These are phyloP conservation scores for Candida parachauliodes DNA, from an alignment of 805 yeast genomes.

Conservation along the genomic window DNA sequence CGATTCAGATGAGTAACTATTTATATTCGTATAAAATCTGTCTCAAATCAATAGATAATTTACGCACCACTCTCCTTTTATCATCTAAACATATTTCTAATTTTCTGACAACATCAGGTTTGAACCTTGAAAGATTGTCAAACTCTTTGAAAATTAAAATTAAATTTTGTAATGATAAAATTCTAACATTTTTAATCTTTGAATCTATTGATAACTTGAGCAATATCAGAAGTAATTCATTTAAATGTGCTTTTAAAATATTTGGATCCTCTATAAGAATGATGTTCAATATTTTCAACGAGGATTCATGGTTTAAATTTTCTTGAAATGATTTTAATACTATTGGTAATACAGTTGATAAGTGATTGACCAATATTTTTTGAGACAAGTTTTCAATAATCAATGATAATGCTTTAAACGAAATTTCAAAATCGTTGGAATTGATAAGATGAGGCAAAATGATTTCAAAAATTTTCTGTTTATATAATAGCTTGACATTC, in stretches of 20 bases:
- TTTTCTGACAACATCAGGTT: slow-evolving; percentile 45
- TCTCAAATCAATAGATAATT: slow-evolving; percentile 72
- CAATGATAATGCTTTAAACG: slow-evolving; percentile 63
- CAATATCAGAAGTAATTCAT: slow-evolving; percentile 54
- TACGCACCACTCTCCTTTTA: slow-evolving; percentile 68
- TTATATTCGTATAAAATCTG: slow-evolving; percentile 65
- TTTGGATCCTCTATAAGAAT: slow-evolving; percentile 52
- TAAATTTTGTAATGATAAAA: slow-evolving; percentile 56
- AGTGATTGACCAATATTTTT: slow-evolving; percentile 60
- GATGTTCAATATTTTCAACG: slow-evolving; percentile 56
- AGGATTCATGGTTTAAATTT: slow-evolving; percentile 47
- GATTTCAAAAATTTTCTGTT: slow-evolving; percentile 71
- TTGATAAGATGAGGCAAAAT: slow-evolving; percentile 54
- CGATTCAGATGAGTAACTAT: slow-evolving; percentile 30
- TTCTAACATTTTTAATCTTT: slow-evolving; percentile 45
- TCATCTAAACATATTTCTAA: slow-evolving; percentile 63
- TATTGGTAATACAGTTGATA: slow-evolving; percentile 65
- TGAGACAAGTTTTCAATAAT: slow-evolving; percentile 64
- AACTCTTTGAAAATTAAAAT: slow-evolving; percentile 37
- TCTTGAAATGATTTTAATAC: slow-evolving; percentile 60
- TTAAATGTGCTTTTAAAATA: slow-evolving; percentile 50
- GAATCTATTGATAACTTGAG: slow-evolving; percentile 12
- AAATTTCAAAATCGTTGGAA: slow-evolving; percentile 46
- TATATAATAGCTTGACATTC: slow-evolving; percentile 65
- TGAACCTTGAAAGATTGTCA: slow-evolving; percentile 13